A percentile compares a stretch with the other conserved stretches of the same genome.
Conservation (phyloP, 345 rosid genomes). For the Melaleuca alternifolia region DNA sequence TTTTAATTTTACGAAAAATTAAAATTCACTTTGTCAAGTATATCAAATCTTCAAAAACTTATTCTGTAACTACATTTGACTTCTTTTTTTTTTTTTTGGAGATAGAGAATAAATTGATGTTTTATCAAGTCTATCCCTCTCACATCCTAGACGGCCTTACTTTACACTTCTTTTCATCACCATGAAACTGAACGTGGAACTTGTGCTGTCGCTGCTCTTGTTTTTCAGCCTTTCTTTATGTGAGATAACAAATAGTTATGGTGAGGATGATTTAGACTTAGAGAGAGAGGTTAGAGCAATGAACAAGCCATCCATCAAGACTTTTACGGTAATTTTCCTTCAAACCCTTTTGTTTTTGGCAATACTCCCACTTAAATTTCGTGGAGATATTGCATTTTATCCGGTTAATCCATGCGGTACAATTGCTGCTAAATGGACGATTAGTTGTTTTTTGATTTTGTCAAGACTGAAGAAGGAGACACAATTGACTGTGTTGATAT, state of each 20-base stretch:
- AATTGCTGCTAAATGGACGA: not conserved
- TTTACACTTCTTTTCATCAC: not conserved
- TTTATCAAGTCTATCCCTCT: not conserved
- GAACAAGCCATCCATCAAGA: not conserved
- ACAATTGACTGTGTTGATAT: not conserved
- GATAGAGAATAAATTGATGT: not conserved
- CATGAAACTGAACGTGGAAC: not conserved
- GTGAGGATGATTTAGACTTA: not conserved
- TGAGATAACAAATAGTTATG: not conserved
- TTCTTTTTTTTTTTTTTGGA: no score
- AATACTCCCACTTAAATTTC: no score
- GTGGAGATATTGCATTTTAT: not conserved
- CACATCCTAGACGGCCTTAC: not conserved
- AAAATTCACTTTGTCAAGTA: not conserved
- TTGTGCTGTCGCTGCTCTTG: not conserved
- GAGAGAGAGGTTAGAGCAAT: not conserved
- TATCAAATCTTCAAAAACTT: not conserved
- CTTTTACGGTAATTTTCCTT: not conserved
- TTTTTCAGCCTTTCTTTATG: not conserved
- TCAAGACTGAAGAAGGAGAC: not conserved
- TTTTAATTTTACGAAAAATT: no score
- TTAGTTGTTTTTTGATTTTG: not conserved
- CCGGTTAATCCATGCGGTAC: no score
- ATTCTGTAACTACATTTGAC: not conserved
- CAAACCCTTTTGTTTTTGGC: not conserved